Evolutionary conservation across 768 basidiomycete species (phyloP).

Genomic region (Tremella fuciformis): DNA sequence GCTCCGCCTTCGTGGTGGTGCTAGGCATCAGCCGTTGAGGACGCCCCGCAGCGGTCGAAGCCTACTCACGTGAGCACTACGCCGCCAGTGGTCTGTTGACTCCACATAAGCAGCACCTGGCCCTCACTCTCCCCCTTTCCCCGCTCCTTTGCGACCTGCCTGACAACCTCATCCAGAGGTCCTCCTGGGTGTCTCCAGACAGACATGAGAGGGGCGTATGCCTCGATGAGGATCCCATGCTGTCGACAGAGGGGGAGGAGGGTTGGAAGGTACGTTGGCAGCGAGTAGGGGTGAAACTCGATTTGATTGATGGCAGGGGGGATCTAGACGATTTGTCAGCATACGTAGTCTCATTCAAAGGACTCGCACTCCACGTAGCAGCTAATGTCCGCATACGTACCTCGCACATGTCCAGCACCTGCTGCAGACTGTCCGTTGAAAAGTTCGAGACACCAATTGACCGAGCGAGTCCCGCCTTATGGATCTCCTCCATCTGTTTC

Average conservation of each 20-base stretch:
- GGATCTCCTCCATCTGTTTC: slow-evolving; percentile 23
- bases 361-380: not conserved
- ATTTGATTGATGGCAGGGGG: slow-evolving; percentile 13
- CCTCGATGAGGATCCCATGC: slow-evolving; percentile 16
- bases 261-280: slow-evolving; percentile 18
- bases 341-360: no score
- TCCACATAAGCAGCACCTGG: slow-evolving; percentile 22
- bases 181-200: slow-evolving; percentile 15
- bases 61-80: slow-evolving; percentile 22
- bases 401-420: slow-evolving; percentile 18
- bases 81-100: slow-evolving; percentile 19
- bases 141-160: slow-evolving; percentile 8
- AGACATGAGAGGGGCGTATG: slow-evolving; percentile 17
- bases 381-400: slow-evolving; percentile 8
- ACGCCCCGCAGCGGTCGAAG: not conserved
- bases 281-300: slow-evolving; percentile 14
- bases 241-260: slow-evolving; percentile 17
- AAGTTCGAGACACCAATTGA: slow-evolving; percentile 33
- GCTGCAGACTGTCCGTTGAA: slow-evolving; percentile 10
- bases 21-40: not conserved
- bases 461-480: slow-evolving; percentile 19
- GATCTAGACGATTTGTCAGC: not conserved
- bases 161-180: slow-evolving; percentile 20
- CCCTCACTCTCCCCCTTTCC: slow-evolving; percentile 17
- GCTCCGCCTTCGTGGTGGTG: slow-evolving; percentile 14